A percentile compares a stretch with the other conserved stretches of the same genome.
phyloP scores from a whole-genome alignment of 108 stramenopile species.

The Fistulifera pelliculosa region DNA sequence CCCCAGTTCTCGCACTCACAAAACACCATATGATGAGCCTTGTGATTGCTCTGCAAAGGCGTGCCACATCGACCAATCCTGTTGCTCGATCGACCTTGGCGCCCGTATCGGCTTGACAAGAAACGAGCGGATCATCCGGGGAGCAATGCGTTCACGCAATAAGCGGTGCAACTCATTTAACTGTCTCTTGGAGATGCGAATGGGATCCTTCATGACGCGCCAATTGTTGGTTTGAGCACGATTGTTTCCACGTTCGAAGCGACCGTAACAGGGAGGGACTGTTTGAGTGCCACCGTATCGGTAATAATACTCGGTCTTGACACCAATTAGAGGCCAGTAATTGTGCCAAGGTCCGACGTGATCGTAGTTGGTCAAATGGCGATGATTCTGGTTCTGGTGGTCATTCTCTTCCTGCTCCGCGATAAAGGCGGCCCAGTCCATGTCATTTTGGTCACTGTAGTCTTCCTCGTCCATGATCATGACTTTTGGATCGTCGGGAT shows the following conservation, averaged over 20 bases:
- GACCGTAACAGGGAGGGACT: slow-evolving; percentile 34
- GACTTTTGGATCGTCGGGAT: background rate
- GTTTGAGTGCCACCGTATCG: slow-evolving; percentile 41
- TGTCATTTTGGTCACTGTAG: background rate
- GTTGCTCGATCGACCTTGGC: slow-evolving; percentile 15
- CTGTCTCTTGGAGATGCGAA: slow-evolving; percentile 35
- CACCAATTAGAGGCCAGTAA: slow-evolving; percentile 8
- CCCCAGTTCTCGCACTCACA: slow-evolving; percentile 57
- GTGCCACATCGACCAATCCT: slow-evolving; percentile 24
- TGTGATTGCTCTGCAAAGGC: slow-evolving; percentile 26
- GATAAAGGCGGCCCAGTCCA: background rate
- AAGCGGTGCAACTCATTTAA: slow-evolving; percentile 37
- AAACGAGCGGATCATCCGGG: slow-evolving; percentile 9
- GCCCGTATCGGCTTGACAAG: slow-evolving; percentile 42
- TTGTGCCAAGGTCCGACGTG: slow-evolving; percentile 1
- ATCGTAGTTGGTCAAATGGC: background rate
- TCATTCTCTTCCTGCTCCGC: background rate
- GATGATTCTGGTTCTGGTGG: background rate
- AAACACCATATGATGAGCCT: slow-evolving; percentile 32
- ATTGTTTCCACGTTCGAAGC: background rate
- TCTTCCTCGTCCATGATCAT: background rate
- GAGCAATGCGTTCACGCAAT: slow-evolving; percentile 28
- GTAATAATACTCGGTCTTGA: slow-evolving; percentile 47
- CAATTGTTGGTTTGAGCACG: slow-evolving; percentile 34
- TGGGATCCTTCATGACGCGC: slow-evolving; percentile 52